Conservation (phyloP, 139 green algal genomes). For the Yamagishiella unicocca region DNA sequence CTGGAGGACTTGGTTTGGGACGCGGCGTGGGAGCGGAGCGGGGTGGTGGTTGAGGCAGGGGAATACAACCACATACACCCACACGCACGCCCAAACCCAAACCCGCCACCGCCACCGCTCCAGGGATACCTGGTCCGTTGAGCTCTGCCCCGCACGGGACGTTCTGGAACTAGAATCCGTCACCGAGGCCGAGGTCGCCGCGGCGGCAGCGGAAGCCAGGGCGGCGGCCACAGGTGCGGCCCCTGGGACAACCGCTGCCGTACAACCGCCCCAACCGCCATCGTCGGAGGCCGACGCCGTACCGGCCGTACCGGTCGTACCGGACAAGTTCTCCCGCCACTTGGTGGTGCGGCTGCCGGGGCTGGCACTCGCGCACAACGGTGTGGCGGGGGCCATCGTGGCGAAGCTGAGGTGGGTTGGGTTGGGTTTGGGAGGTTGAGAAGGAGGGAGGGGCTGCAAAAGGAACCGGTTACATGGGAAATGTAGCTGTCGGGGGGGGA, state of each 20-base stretch:
- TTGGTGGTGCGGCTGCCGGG: conserved; percentile 79
- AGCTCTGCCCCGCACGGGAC: conserved; percentile 42
- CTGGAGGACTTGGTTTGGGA: too few species aligned
- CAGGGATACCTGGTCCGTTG: conserved; percentile 37
- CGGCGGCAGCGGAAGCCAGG: not conserved
- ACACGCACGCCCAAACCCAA: too few species aligned
- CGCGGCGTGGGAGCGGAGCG: too few species aligned
- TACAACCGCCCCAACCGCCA: not conserved
- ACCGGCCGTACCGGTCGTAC: not conserved
- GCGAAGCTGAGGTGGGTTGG: conserved; percentile 31
- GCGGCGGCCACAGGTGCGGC: conserved; percentile 7
- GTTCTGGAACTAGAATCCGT: conserved; percentile 84
- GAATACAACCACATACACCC: too few species aligned
- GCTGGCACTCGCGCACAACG: conserved; percentile 73
- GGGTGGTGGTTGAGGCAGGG: not conserved
- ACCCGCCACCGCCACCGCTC: too few species aligned
- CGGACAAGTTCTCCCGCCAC: conserved; percentile 87
- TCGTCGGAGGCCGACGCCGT: not conserved
- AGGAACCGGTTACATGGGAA: too few species aligned
- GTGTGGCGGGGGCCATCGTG: conserved; percentile 51
- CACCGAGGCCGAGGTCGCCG: conserved; percentile 39
- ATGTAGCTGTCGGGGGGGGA: too few species aligned
- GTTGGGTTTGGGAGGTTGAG: too few species aligned
- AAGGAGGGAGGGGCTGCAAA: too few species aligned
- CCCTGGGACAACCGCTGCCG: too few species aligned